These are phyloP conservation scores for Eutrema salsugineum DNA, from an alignment of 441 rosid genomes.

Conservation along the genomic window DNA sequence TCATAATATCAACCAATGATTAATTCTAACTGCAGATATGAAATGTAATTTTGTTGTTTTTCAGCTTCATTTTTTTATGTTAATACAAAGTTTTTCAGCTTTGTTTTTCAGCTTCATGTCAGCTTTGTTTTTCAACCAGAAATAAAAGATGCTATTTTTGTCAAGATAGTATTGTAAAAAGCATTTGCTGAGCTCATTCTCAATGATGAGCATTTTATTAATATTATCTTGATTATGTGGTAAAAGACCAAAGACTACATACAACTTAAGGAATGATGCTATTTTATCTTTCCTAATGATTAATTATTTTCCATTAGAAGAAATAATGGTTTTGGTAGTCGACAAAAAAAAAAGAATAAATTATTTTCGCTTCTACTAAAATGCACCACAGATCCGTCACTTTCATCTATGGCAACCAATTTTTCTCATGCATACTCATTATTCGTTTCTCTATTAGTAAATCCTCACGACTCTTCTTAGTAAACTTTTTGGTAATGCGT, in stretches of 20 bases:
- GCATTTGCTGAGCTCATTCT: slow-evolving; percentile 26
- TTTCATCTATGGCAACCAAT: not conserved
- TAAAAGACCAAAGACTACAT: slow-evolving; percentile 10
- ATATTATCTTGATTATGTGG: not conserved
- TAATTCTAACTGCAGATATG: not conserved
- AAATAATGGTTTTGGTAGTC: not conserved
- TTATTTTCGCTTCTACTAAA: not conserved
- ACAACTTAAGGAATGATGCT: slow-evolving; percentile 11
- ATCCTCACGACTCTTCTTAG: not conserved
- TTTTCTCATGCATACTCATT: not conserved
- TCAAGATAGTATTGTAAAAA: not conserved
- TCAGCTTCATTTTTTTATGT: too few relatives aligned
- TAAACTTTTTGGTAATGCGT: too few relatives aligned
- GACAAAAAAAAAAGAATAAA: not conserved
- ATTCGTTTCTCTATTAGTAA: slow-evolving; percentile 2
- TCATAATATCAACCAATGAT: too few relatives aligned
- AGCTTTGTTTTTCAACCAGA: not conserved
- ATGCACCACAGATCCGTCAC: slow-evolving; percentile 11
- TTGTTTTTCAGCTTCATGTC: not conserved
- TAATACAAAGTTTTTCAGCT: too few relatives aligned
- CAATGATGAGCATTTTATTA: not conserved
- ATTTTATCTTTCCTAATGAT: slow-evolving; percentile 18
- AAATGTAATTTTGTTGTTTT: not conserved
- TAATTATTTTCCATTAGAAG: not conserved
- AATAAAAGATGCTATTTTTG: not conserved